Evolutionary conservation across 73 alveolate genomes (phyloP), one percentile per base, ranked within the genome.

Genomic region (Stentor roeselii): DNA sequence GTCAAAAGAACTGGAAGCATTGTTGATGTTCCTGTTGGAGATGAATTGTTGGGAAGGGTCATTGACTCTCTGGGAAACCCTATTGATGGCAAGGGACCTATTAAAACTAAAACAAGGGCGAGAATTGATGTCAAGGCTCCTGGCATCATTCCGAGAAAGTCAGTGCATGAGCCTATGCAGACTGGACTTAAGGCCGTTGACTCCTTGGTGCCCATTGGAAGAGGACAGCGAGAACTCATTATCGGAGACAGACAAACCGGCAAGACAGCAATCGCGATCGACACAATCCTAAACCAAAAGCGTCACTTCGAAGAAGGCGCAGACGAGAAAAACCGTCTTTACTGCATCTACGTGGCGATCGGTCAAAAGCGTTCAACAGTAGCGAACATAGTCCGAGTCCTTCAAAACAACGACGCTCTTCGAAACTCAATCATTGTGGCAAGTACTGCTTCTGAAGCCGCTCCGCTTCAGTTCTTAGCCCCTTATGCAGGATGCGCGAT

Each of bases 211-310:
- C 99, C 99, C 35, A 94, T 96, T 76, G 99, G 99, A 75, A 94
- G 98, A 87, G 99, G 99, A 74, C 95, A 96, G 91, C 91, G 99
- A 75, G 99, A 94, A 93, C 93, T 96, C 83, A 96, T 96, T 88
- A 94, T 96, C 60, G 99, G 99, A 36, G 99, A 96, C 88, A 95
- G 99, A 80, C 94, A 94, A 91, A 96, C 99, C 42, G 99, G 99
- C 31, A 96, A 96, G 74, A 96, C 99, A 14, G 98, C 99, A 60
- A 87, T 96, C 87, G 99, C n/a, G n/a, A n/a, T 96, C 83, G 99
- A 96, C 86, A 94, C 98, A 80, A 94, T 96, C 86, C 82, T 96
- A 86, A 96, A 94, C 92, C 96, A 94, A 90, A 94, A 90, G 88
- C 91, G 78, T 42, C n/a, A 75, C 82, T 80, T 89, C 93, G 84